Base-by-base conservation (phyloP, 352 stramenopile species). In the Phytophthora sansomeana region DNA sequence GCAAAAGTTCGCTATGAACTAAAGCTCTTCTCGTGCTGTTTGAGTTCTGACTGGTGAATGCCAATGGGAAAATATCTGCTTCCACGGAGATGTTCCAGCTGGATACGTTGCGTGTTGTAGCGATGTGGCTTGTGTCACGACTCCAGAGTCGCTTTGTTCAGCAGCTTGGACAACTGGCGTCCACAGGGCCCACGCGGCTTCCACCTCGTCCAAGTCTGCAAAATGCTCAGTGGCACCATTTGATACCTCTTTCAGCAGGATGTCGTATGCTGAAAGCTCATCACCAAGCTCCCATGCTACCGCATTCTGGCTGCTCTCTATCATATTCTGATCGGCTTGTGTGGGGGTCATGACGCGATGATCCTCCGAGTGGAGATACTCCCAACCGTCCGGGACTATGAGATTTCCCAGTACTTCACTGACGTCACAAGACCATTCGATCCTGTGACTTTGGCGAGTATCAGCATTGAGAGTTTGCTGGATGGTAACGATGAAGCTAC, bases 121-220 rank as follows among this genome's bases (percentile, higher is more conserved):
- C 13, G 1, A 8, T 52, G n/a, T 13, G 6, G 26, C 13, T 48
- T 59, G 19, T 24, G 21, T 24, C 21, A 24, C 21, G 21, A 24
- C 21, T 24, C 21, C 21, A 24, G 6, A 13, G 14, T 24, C 5
- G 11, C n/a, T 43, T 14, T 5, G 17, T 47, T 87, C 75, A 1
- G 71, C 58, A 19, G 74, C 51, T 21, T 85, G 39, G n/a, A 84
- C 55, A 29, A 95, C 67, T 6, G 84, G 81, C 10, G 71, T 85
- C 83, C 85, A 95, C 9, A 93, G 17, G 11, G 26, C 50, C 83
- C 85, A 95, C 4, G 83, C 70, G 9, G 83, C 80, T 19, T 92
- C 56, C 6, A 92, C 60, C 28, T 95, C 81, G 17, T 87, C 63
- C 9, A 95, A 42, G 26, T 78, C 74, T 11, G 75, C 75, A 46